Evolutionary conservation across 305 asterid genomes (phyloP).

Genomic region (Solanum hybrid): DNA sequence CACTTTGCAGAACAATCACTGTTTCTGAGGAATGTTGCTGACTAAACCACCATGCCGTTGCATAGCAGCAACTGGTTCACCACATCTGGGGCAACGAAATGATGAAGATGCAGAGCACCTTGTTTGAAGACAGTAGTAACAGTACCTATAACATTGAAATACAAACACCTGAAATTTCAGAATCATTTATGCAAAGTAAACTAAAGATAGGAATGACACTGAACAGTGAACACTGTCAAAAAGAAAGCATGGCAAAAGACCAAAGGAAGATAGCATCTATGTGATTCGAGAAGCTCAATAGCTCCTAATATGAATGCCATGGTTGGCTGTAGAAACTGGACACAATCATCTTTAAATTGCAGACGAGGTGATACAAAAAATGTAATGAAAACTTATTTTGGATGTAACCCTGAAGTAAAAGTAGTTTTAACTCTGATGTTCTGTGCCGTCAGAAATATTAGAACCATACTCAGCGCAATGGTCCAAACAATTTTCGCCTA

Average conservation of each 20-base stretch:
- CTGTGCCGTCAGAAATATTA: background rate
- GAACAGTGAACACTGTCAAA: background rate
- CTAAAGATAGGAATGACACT: background rate
- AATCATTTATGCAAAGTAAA: background rate
- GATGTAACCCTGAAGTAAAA: background rate
- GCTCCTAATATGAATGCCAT: background rate
- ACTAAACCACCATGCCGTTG: constrained; percentile 44
- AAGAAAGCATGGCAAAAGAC: background rate
- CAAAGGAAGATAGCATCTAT: background rate
- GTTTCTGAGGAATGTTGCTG: constrained; percentile 16
- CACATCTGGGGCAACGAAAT: constrained; percentile 73
- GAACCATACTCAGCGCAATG: background rate
- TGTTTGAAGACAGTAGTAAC: constrained; percentile 81
- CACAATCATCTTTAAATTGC: background rate
- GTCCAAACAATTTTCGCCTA: background rate
- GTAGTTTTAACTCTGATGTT: background rate
- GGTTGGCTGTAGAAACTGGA: background rate
- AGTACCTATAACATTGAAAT: constrained; percentile 46
- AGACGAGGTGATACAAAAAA: background rate
- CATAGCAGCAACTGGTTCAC: constrained; percentile 78
- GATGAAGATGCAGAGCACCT: constrained; percentile 71
- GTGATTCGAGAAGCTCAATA: background rate
- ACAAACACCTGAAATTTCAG: background rate
- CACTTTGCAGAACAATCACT: constrained; percentile 18
- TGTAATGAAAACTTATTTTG: background rate